These are phyloP conservation scores for Neopestalotiopsis clavispora DNA, from an alignment of 2,329 filamentous ascomycete species.

Conservation along the genomic window DNA sequence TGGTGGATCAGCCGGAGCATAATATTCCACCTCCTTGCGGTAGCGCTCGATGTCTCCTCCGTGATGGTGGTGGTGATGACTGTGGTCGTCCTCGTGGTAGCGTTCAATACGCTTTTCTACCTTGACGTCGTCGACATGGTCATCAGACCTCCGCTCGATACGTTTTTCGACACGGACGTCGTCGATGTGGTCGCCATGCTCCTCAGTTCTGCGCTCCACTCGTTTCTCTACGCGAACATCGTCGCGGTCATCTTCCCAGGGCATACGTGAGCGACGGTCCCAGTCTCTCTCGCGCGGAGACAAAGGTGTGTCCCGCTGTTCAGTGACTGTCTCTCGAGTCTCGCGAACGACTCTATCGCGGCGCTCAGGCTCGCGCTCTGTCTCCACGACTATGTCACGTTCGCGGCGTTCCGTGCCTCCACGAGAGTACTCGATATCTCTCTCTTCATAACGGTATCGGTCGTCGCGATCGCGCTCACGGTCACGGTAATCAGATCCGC, in stretches of 20 bases:
- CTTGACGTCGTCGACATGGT: constrained; percentile 34
- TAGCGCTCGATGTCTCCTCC: constrained; percentile 62
- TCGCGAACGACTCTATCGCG: constrained; percentile 50
- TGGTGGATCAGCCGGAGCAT: constrained; percentile 54
- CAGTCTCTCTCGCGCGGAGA: constrained; percentile 47
- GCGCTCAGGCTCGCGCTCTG: constrained; percentile 28
- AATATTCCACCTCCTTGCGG: constrained; percentile 68
- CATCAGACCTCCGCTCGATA: constrained; percentile 30
- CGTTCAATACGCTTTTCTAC: constrained; percentile 35
- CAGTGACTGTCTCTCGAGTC: constrained; percentile 45
- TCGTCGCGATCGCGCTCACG: constrained; percentile 40
- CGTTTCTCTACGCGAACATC: constrained; percentile 50
- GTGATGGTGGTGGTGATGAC: constrained; percentile 46
- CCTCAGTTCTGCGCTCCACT: constrained; percentile 39
- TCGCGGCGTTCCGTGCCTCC: constrained; percentile 14
- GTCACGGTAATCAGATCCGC: constrained; percentile 22
- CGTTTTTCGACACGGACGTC: constrained; percentile 53
- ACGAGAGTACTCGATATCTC: constrained; percentile 5
- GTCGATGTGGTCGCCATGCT: constrained; percentile 54
- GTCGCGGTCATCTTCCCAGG: constrained; percentile 38
- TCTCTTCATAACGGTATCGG: constrained; percentile 25
- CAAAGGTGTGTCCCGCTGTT: constrained; percentile 34
- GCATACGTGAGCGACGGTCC: constrained; percentile 43
- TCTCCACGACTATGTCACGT: constrained; percentile 18
- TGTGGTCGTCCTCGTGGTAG: constrained; percentile 27